phyloP scores from a whole-genome alignment of 805 yeast genomes.

The Teunomyces barrocoloradensis region DNA sequence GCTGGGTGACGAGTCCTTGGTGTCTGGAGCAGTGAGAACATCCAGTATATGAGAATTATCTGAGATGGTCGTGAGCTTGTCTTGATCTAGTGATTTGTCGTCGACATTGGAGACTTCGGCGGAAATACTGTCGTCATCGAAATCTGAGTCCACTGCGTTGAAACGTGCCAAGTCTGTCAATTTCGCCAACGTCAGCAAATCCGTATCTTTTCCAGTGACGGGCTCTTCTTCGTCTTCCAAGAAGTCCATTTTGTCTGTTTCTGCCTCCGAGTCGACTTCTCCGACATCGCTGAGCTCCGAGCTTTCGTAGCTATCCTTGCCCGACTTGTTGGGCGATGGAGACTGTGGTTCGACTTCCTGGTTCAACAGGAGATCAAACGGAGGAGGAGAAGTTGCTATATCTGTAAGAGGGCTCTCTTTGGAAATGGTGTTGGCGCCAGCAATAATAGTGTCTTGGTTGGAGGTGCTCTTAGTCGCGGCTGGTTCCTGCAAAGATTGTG shows the following conservation, averaged over 20 bases:
- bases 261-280: conserved; percentile 78
- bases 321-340: background rate
- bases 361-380: conserved; percentile 25
- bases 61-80: conserved; percentile 2
- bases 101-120: conserved; percentile 1
- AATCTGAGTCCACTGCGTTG: conserved; percentile 36
- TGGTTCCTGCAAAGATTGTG: background rate
- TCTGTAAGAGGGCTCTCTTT: conserved; percentile 42
- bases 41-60: background rate
- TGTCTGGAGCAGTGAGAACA: background rate
- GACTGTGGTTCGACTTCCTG: background rate
- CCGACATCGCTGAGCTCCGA: conserved; percentile 51
- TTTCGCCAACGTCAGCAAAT: conserved; percentile 38
- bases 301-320: conserved; percentile 33
- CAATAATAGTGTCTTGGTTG: background rate
- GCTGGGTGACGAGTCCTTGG: background rate
- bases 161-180: conserved; percentile 42
- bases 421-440: conserved; percentile 11
- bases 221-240: conserved; percentile 34
- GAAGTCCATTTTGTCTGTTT: conserved; percentile 80
- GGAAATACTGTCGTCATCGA: conserved; percentile 21
- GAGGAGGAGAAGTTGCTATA: conserved; percentile 41
- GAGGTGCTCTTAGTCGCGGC: background rate
- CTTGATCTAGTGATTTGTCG: background rate
- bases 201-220: conserved; percentile 25